These are phyloP conservation scores for Ceratobasidium theobromae DNA, from an alignment of 1,284 basidiomycete genomes.

Conservation along the genomic window DNA sequence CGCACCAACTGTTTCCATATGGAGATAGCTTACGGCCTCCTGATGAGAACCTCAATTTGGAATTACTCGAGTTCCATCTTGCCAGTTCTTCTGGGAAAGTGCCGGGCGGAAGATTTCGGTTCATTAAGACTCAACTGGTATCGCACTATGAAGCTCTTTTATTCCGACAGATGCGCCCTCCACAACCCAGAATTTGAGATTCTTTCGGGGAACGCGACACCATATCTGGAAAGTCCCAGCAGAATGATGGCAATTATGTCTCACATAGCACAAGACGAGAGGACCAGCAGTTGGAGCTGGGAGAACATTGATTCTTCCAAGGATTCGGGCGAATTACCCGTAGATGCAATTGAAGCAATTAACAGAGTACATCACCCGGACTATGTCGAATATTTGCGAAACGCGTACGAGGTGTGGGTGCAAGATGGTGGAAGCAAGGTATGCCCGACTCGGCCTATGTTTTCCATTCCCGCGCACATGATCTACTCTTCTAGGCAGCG, in stretches of 20 bases:
- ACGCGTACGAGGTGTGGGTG: conserved; percentile 43
- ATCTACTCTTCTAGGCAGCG: conserved; percentile 37
- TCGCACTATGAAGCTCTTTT: conserved; percentile 4
- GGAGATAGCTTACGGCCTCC: no score
- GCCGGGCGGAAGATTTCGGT: no score
- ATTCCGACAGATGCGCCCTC: conserved; percentile 25
- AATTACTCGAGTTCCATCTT: no score
- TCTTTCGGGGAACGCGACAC: conserved; percentile 41
- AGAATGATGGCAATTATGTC: conserved; percentile 41
- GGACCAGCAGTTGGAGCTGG: conserved; percentile 40
- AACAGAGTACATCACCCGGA: conserved; percentile 40
- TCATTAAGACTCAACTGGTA: background rate
- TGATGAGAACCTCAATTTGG: no score
- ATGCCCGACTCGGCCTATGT: background rate
- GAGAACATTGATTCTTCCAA: conserved; percentile 33
- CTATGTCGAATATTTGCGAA: conserved; percentile 43
- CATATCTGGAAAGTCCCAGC: conserved; percentile 44
- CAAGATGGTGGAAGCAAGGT: conserved; percentile 44
- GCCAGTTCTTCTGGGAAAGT: no score
- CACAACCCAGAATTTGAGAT: conserved; percentile 45
- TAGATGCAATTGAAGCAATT: conserved; percentile 30
- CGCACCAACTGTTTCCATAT: no score
- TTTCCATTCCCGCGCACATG: background rate
- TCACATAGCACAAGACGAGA: conserved; percentile 36
- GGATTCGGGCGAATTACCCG: conserved; percentile 30